Percentiles rank a stretch among this genome's conserved stretches.
phyloP scores from a whole-genome alignment of 495 filamentous ascomycete genomes.

The Penicillium alfredii region DNA sequence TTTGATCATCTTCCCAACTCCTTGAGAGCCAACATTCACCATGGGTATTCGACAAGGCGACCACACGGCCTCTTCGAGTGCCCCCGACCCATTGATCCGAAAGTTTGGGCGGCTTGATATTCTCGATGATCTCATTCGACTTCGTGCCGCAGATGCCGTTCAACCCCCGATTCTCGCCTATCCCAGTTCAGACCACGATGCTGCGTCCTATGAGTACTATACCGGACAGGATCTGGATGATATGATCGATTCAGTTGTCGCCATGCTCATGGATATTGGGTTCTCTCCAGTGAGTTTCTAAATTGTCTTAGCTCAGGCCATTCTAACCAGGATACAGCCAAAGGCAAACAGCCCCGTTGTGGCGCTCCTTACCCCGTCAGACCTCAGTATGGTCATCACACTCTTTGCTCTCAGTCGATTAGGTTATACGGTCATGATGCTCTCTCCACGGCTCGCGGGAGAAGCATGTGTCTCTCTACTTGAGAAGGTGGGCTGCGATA shows the following conservation, averaged over 20 bases:
- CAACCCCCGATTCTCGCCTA: slow-evolving; percentile 46
- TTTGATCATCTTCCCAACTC: background rate
- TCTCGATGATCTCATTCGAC: slow-evolving; percentile 40
- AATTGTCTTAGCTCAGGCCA: background rate
- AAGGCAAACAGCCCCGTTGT: slow-evolving; percentile 34
- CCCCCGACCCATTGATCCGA: slow-evolving; percentile 17
- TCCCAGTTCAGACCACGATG: slow-evolving; percentile 26
- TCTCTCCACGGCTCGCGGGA: slow-evolving; percentile 52
- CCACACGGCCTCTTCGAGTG: slow-evolving; percentile 8
- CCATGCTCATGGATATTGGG: slow-evolving; percentile 29
- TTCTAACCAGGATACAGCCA: slow-evolving; percentile 10
- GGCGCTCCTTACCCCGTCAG: slow-evolving; percentile 49
- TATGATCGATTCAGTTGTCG: slow-evolving; percentile 42
- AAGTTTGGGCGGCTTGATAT: slow-evolving; percentile 25
- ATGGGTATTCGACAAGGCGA: slow-evolving; percentile 30
- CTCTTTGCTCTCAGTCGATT: slow-evolving; percentile 54
- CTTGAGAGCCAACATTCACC: background rate
- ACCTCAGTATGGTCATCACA: slow-evolving; percentile 50
- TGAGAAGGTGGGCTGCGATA: slow-evolving; percentile 38
- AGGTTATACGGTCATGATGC: slow-evolving; percentile 52
- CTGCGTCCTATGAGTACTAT: slow-evolving; percentile 41
- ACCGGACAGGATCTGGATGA: slow-evolving; percentile 44
- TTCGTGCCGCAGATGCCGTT: slow-evolving; percentile 35
- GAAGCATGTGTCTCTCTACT: slow-evolving; percentile 49
- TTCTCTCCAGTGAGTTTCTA: slow-evolving; percentile 21